phyloP scores from a whole-genome alignment of 805 yeast species.

The Yarrowia deformans region DNA sequence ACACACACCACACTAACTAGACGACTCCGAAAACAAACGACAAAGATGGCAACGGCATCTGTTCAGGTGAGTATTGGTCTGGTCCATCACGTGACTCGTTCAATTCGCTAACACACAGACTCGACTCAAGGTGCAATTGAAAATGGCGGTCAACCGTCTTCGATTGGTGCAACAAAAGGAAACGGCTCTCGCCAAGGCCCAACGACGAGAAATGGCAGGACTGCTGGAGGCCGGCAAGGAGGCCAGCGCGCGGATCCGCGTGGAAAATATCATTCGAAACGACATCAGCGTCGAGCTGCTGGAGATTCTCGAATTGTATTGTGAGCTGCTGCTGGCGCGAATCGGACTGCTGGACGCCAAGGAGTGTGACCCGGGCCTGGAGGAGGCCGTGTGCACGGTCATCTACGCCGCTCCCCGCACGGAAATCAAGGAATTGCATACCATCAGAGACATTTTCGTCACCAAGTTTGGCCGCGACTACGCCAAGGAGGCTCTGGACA shows the following conservation, averaged over 20 bases:
- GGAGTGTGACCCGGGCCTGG: conserved; percentile 64
- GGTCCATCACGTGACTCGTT: background rate
- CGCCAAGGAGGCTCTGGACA: conserved; percentile 61
- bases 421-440: conserved; percentile 74
- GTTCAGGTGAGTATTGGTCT: conserved; percentile 23
- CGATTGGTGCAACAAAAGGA: conserved; percentile 77
- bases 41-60: conserved; percentile 6
- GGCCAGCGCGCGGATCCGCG: conserved; percentile 80
- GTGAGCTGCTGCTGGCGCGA: conserved; percentile 81
- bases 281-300: conserved; percentile 80
- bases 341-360: conserved; percentile 62
- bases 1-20: background rate
- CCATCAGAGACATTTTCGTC: conserved; percentile 66
- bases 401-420: conserved; percentile 74
- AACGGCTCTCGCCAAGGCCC: conserved; percentile 75
- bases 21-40: background rate
- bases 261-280: conserved; percentile 82
- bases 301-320: conserved; percentile 79
- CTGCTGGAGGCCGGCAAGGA: conserved; percentile 73
- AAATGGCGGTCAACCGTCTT: conserved; percentile 75
- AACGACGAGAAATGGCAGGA: conserved; percentile 74
- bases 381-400: conserved; percentile 76
- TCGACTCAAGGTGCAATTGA: conserved; percentile 51
- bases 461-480: conserved; percentile 74
- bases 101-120: conserved; percentile 40